Conservation (phyloP, 352 stramenopile species). For the Pythium aphanidermatum region DNA sequence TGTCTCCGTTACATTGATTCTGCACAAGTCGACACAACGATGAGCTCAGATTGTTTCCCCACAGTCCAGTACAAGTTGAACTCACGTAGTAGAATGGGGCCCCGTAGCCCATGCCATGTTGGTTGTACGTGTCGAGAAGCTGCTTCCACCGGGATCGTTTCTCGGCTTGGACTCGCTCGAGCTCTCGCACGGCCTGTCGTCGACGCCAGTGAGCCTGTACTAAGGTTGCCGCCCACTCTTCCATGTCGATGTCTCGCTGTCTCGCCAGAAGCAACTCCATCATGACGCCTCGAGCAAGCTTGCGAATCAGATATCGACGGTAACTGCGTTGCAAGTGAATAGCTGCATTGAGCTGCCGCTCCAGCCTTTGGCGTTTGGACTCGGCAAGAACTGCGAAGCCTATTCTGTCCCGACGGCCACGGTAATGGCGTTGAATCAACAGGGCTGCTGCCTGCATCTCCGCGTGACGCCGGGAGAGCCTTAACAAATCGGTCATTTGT, state of each 20-base stretch:
- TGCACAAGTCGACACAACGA: no score
- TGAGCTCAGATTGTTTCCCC: no score
- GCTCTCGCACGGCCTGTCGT: constrained; percentile 24
- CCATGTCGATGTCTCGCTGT: constrained; percentile 47
- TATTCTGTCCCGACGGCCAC: constrained; percentile 35
- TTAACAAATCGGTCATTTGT: constrained; percentile 32
- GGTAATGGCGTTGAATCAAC: constrained; percentile 50
- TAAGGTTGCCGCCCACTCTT: constrained; percentile 56
- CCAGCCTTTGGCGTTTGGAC: constrained; percentile 23
- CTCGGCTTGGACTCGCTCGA: constrained; percentile 26
- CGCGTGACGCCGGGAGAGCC: constrained; percentile 30
- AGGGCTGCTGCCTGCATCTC: constrained; percentile 31
- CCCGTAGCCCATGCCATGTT: constrained; percentile 54
- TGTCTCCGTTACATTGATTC: constrained; percentile 90
- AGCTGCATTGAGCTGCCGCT: constrained; percentile 28
- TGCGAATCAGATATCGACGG: constrained; percentile 37
- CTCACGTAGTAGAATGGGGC: constrained; percentile 91
- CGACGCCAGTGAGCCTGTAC: constrained; percentile 68
- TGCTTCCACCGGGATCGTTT: constrained; percentile 88
- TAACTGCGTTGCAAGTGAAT: constrained; percentile 41
- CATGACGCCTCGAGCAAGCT: constrained; percentile 38
- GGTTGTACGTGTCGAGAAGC: constrained; percentile 80
- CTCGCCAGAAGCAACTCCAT: constrained; percentile 33
- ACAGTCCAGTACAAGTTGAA: no score
- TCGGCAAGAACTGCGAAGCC: constrained; percentile 33